Evolutionary conservation across 2,329 filamentous ascomycete genomes (phyloP), one percentile per base, ranked within the genome.

Genomic region (Cladophialophora immunda): DNA sequence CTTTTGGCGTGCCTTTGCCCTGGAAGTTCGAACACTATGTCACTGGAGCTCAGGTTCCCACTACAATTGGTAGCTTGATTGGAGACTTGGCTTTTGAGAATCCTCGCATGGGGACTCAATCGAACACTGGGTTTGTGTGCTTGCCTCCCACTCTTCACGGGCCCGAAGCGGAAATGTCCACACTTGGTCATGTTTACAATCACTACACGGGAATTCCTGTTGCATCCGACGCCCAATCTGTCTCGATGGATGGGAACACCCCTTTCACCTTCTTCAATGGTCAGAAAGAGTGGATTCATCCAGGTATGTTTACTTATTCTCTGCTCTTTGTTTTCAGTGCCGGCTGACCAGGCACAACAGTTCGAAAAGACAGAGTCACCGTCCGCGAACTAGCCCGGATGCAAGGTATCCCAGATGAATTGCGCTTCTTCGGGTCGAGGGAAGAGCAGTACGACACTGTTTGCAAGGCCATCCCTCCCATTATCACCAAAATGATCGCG

Each of bases 351-450:
- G 8, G 15, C 3, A 17, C 19, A 2, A 27, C 45, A 71, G 64
- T 30, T n/a, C 54, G 67, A 29, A 8, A 55, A 3, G 67, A 69
- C 53, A 29, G 54, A 22, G 62, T 71, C 7, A 72, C 64, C 9
- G 57, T 70, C 11, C 66, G 70, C 3, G 70, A 72, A 41, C 50
- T 70, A 25, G 70, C 70, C 13, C 70, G 68, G 4, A 34, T 72
- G 8, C 65, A 70, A 45, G 70, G 70, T 6, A 66, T 72, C 57
- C 61, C 64, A 2, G 70, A 72, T 41, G 64, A 72, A 25, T 70
- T 70, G 32, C 27, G 65, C 22, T 69, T 72, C 32, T 66, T 57
- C 38, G 58, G 62, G 25, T 56, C 68, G 1, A 47, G 27, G 4
- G 61, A 52, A 5, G 25, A 56, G 2, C 65, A 70, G 41, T 68